Evolutionary conservation across 139 green algal species (phyloP), one percentile per base, ranked within the genome.

Genomic region (Picochlorum sp.): DNA sequence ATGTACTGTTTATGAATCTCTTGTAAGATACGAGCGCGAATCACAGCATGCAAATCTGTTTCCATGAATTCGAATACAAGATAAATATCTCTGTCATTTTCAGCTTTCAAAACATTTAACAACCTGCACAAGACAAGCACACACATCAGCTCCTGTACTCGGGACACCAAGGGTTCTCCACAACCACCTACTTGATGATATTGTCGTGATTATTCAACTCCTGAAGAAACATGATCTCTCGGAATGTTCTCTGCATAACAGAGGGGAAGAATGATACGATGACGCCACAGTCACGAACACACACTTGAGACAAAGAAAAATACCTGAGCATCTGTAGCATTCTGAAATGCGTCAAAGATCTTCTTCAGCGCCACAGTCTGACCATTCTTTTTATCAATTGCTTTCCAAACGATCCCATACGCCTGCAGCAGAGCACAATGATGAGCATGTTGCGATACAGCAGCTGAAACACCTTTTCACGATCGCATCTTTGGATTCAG

Each of bases 21-120:
- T 72, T 97, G 88, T 63, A 98, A 69, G 34, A 98, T 96, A 78
- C 95, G 92, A 15, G 91, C 91, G 2, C 92, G 80, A 57, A 97
- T 95, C 28, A 96, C 91, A 7, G 91, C 88, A 66, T 96, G 89
- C 77, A 97, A 68, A 64, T 97, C 90, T 20, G 90, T 97, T 76
- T 96, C 91, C 91, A 97, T 96, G 84, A 92, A 95, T 70, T 98
- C 92, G 77, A 98, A 98, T n/a, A 96, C 74, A 1, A 96, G 80
- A 78, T 97, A 97, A 57, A 96, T 88, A 67, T 97, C 91, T 16
- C 79, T 74, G 73, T 98, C 92, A 60, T 98, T 98, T 68, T 96
- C 92, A 23, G 92, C 92, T 49, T 95, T 96, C 18, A 96, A 70
- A 13, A 98, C 92, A 61, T 96, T 98, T 28, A 92, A 68, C 41